Percentiles rank a stretch among this genome's conserved stretches.
phyloP scores from a whole-genome alignment of 73 alveolate genomes.

The Tetrahymena malaccensis region DNA sequence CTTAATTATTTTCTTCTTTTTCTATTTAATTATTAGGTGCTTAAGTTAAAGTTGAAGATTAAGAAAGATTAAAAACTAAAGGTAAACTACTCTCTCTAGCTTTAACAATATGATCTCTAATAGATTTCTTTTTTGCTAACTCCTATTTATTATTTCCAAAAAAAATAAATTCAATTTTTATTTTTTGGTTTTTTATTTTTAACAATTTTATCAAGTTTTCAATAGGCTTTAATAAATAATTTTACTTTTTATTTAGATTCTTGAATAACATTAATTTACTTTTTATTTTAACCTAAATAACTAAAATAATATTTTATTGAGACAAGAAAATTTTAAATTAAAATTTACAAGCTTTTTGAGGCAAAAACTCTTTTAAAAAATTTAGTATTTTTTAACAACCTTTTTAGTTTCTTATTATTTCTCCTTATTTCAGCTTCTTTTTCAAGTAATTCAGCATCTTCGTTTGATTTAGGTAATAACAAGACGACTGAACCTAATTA shows the following conservation, averaged over 20 bases:
- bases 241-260: neutral
- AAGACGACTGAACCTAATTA: neutral
- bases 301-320: neutral
- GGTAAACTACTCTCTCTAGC: neutral
- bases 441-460: neutral
- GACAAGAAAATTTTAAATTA: neutral
- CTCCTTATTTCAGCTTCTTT: neutral
- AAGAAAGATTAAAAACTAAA: neutral
- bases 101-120: neutral
- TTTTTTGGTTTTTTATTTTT: too few relatives aligned
- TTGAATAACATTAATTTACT: too few relatives aligned
- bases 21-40: neutral
- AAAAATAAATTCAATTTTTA: too few relatives aligned
- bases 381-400: neutral
- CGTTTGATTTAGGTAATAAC: neutral
- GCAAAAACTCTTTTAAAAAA: neutral
- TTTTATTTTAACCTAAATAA: neutral
- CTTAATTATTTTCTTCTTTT: neutral
- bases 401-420: neutral
- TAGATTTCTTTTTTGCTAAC: neutral
- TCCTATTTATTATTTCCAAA: neutral
- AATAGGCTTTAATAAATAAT: too few relatives aligned
- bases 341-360: neutral
- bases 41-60: neutral
- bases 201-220: too few relatives aligned